Conservation (phyloP, 805 yeast species). For the Kodamaea jinghongensis region DNA sequence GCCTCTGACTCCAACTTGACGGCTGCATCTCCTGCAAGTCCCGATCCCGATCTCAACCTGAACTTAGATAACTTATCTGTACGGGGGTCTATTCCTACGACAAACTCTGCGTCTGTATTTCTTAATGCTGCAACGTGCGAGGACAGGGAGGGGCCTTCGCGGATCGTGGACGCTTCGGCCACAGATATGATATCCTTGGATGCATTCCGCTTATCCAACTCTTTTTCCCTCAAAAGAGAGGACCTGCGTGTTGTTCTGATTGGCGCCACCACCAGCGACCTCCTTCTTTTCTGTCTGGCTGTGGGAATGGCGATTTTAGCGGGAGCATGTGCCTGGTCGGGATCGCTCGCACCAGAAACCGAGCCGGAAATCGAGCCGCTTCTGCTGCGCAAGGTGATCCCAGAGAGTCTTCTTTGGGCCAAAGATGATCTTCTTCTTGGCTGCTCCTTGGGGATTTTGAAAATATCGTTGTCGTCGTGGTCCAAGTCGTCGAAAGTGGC, state of each 20-base stretch:
- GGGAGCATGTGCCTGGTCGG: constrained; percentile 19
- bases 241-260: constrained; percentile 6
- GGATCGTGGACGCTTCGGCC: constrained; percentile 7
- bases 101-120: constrained; percentile 17
- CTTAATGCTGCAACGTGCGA: constrained; percentile 8
- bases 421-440: constrained; percentile 29
- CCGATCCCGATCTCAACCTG: constrained; percentile 12
- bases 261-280: constrained; percentile 18
- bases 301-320: constrained; percentile 39
- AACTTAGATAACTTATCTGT: constrained; percentile 29
- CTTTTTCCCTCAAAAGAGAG: not conserved
- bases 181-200: too few species aligned
- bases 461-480: constrained; percentile 27
- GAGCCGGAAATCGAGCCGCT: constrained; percentile 32
- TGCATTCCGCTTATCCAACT: not conserved
- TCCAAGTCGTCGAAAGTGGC: constrained; percentile 20
- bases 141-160: not conserved
- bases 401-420: constrained; percentile 36
- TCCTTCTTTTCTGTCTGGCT: constrained; percentile 29
- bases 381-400: constrained; percentile 28
- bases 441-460: constrained; percentile 23
- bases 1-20: constrained; percentile 10
- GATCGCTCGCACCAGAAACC: constrained; percentile 21
- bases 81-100: constrained; percentile 34
- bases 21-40: not conserved